Conservation (phyloP, 495 filamentous ascomycete genomes). For the Halenospora varia region DNA sequence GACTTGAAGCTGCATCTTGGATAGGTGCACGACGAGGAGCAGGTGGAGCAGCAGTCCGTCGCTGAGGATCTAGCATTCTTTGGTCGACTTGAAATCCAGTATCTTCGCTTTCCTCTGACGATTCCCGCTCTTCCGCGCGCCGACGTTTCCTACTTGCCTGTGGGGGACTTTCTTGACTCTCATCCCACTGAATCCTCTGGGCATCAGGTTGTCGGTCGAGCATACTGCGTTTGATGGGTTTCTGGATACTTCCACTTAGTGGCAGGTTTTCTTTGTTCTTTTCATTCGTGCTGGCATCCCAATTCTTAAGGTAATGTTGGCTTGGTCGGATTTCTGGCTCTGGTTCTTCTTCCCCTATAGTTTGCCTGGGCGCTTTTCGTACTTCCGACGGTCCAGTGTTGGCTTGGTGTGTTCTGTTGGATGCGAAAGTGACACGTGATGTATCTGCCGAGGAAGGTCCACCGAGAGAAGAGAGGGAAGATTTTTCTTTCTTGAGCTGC, state of each 20-base stretch:
- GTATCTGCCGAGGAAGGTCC: background rate
- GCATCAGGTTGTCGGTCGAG: conserved; percentile 37
- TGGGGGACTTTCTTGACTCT: conserved; percentile 18
- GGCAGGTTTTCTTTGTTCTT: conserved; percentile 27
- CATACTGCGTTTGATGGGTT: conserved; percentile 22
- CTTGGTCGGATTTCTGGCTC: background rate
- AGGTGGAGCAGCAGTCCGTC: conserved; percentile 1
- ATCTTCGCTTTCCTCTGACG: conserved; percentile 12
- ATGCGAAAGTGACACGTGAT: background rate
- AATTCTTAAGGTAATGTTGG: conserved; percentile 4
- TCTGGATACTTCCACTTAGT: conserved; percentile 17
- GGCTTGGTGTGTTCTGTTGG: background rate
- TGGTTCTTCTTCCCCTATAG: conserved; percentile 8
- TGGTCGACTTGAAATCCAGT: conserved; percentile 26
- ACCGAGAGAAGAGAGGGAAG: background rate
- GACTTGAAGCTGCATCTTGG: background rate
- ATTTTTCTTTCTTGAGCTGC: background rate
- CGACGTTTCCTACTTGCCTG: conserved; percentile 6
- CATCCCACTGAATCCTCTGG: conserved; percentile 26
- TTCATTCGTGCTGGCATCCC: conserved; percentile 4
- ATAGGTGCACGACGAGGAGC: background rate
- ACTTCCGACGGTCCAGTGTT: background rate
- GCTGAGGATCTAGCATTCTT: conserved; percentile 8
- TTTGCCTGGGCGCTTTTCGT: background rate
- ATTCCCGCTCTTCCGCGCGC: conserved; percentile 9